Percentiles rank a stretch among this genome's conserved stretches.
These are phyloP conservation scores for Punctularia strigosozonata DNA, from an alignment of 768 basidiomycete species.

Conservation along the genomic window DNA sequence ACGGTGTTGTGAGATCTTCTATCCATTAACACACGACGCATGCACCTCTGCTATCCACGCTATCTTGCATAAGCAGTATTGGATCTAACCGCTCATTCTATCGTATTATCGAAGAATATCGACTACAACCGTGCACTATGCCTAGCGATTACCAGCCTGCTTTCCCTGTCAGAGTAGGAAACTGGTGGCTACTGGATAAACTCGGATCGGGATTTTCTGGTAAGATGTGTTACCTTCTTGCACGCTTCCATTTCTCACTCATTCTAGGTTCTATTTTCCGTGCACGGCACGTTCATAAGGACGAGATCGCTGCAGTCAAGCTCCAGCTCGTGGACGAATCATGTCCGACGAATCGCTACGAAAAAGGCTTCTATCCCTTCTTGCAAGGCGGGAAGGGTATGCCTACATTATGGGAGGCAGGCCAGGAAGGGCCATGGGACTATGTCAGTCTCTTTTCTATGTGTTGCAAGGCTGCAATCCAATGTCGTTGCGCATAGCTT, in stretches of 20 bases:
- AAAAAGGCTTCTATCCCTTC: conserved; percentile 54
- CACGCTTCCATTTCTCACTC: conserved; percentile 3
- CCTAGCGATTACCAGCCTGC: background rate
- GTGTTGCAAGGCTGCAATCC: too few relatives aligned
- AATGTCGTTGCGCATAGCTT: too few relatives aligned
- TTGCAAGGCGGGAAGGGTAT: conserved; percentile 66
- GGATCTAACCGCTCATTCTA: too few relatives aligned
- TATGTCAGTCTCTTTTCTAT: conserved; percentile 15
- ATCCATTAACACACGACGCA: too few relatives aligned
- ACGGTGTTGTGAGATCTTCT: too few relatives aligned
- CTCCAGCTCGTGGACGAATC: conserved; percentile 58
- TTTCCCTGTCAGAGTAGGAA: background rate
- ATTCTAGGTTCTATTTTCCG: conserved; percentile 60
- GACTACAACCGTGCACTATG: too few relatives aligned
- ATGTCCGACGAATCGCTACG: conserved; percentile 68
- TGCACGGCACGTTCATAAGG: conserved; percentile 44
- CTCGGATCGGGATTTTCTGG: background rate
- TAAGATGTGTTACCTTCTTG: background rate
- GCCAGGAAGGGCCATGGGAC: conserved; percentile 18
- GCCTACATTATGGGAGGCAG: conserved; percentile 55
- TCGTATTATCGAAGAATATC: too few relatives aligned
- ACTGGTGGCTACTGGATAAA: background rate
- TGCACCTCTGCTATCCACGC: too few relatives aligned
- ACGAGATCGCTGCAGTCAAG: conserved; percentile 60
- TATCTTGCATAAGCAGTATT: too few relatives aligned